Evolutionary conservation across 2,329 filamentous ascomycete genomes (phyloP).

Genomic region (Aspergillus chevalieri): DNA sequence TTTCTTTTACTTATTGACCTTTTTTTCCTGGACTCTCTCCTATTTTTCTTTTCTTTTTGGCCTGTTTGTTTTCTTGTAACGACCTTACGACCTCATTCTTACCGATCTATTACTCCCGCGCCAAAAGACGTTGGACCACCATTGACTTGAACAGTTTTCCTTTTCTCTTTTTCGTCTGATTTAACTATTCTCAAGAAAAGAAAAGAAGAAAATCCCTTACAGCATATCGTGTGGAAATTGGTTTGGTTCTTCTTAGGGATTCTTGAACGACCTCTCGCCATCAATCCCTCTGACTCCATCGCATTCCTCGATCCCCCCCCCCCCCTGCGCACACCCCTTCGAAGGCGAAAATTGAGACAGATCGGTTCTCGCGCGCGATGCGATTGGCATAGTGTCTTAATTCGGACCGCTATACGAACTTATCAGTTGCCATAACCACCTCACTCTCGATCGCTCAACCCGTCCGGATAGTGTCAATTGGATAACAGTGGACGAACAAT

Average conservation of each 20-base stretch:
- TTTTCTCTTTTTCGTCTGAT: not conserved
- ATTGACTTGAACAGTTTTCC: constrained; percentile 5
- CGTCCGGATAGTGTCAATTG: not conserved
- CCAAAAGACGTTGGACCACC: constrained; percentile 3
- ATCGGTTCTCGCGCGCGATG: not conserved
- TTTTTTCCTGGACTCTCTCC: not conserved
- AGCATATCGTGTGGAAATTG: not conserved
- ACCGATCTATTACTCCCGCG: constrained; percentile 2
- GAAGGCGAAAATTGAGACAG: not conserved
- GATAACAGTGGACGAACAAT: constrained; percentile 14
- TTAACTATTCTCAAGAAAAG: not conserved
- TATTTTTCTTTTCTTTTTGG: constrained; percentile 12
- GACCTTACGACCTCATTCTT: constrained; percentile 15
- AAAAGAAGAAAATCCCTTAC: too few species aligned
- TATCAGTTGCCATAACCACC: not conserved
- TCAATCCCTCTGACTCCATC: not conserved
- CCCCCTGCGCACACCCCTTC: not conserved
- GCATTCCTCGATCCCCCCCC: not conserved
- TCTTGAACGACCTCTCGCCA: not conserved
- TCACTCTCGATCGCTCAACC: not conserved
- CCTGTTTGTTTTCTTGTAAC: constrained; percentile 13
- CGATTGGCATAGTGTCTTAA: not conserved
- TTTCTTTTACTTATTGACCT: constrained; percentile 16
- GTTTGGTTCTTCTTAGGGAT: not conserved
- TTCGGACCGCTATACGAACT: not conserved